Evolutionary conservation across 2,329 filamentous ascomycete species (phyloP).

Genomic region (Epichloe amarillans): DNA sequence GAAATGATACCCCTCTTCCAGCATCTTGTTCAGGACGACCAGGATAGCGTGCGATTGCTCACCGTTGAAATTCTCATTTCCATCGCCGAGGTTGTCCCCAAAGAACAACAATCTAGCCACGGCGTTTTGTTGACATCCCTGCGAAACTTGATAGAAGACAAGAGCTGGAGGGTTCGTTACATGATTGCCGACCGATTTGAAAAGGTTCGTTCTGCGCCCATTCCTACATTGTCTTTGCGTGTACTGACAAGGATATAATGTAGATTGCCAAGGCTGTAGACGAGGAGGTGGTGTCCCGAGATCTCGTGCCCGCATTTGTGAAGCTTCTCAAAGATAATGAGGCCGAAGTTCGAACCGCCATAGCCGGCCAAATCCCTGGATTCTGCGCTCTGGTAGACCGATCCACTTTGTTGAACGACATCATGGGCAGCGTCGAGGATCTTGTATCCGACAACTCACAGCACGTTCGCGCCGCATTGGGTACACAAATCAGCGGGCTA

Average conservation of each 20-base stretch:
- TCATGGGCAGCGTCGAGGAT: constrained; percentile 93
- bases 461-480: constrained; percentile 88
- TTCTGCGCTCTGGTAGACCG: constrained; percentile 87
- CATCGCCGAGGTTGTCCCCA: constrained; percentile 92
- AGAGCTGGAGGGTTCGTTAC: constrained; percentile 97
- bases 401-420: constrained; percentile 79
- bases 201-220: constrained; percentile 46
- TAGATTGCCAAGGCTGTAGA: constrained; percentile 97
- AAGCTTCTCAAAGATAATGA: constrained; percentile 97
- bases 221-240: neutral
- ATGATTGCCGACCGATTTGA: constrained; percentile 99
- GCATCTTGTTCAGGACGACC: constrained; percentile 89
- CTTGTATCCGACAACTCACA: constrained; percentile 92
- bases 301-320: constrained; percentile 91
- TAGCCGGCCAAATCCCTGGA: constrained; percentile 93
- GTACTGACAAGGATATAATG: neutral
- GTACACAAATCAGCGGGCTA: constrained; percentile 91
- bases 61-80: constrained; percentile 95
- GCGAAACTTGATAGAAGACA: constrained; percentile 91
- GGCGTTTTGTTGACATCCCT: constrained; percentile 83
- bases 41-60: constrained; percentile 90
- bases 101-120: constrained; percentile 94
- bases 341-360: constrained; percentile 91
- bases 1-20: constrained; percentile 99
- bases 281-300: constrained; percentile 85